phyloP scores from a whole-genome alignment of 306 rosid genomes.

The Hippophae tibetana region DNA sequence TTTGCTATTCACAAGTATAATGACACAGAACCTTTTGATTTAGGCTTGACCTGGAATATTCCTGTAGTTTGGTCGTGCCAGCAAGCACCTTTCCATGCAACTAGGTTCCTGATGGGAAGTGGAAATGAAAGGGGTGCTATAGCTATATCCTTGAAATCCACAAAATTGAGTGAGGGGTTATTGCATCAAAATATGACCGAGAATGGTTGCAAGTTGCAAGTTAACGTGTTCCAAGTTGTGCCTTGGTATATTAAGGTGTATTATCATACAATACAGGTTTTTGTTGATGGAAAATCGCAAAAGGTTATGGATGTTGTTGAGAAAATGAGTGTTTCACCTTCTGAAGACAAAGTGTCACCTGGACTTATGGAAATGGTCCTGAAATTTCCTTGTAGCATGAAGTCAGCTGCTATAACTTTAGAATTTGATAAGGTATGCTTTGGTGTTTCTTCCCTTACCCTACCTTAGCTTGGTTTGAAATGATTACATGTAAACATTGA shows the following conservation, averaged over 20 bases:
- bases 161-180: constrained; percentile 35
- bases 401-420: constrained; percentile 58
- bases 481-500: constrained; percentile 3
- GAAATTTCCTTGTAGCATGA: constrained; percentile 67
- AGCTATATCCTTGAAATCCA: constrained; percentile 72
- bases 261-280: constrained; percentile 61
- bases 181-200: constrained; percentile 22
- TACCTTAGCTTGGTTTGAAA: constrained; percentile 1
- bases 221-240: constrained; percentile 80
- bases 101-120: constrained; percentile 81
- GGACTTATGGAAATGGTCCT: constrained; percentile 76
- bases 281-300: constrained; percentile 49
- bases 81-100: constrained; percentile 70
- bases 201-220: constrained; percentile 60
- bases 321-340: constrained; percentile 75
- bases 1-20: constrained; percentile 45
- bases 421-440: constrained; percentile 82
- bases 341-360: constrained; percentile 84
- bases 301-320: constrained; percentile 48
- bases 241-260: constrained; percentile 96
- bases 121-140: constrained; percentile 95
- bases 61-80: constrained; percentile 71
- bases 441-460: neutral
- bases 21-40: constrained; percentile 53
- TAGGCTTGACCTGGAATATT: constrained; percentile 66